Evolutionary conservation across 2,329 filamentous ascomycete species (phyloP).

Genomic region (Nemania sp.): DNA sequence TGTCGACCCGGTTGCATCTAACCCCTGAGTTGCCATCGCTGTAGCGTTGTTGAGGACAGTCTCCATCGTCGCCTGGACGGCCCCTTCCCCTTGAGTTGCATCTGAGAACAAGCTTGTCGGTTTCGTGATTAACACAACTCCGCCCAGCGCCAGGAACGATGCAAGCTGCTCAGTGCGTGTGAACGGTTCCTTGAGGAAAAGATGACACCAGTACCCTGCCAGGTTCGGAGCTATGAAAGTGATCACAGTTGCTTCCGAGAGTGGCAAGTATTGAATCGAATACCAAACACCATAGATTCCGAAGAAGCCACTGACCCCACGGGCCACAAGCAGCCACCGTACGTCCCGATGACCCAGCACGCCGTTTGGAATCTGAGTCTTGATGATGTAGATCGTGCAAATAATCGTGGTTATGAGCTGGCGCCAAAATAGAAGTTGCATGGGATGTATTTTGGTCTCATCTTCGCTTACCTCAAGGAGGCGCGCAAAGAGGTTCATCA

Average conservation of each 20-base stretch:
- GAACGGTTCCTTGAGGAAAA: conserved; percentile 76
- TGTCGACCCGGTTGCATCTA: conserved; percentile 39
- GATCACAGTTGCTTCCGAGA: conserved; percentile 87
- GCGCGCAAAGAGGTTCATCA: conserved; percentile 84
- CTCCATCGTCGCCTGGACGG: conserved; percentile 25
- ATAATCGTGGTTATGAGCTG: conserved; percentile 74
- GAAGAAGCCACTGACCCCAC: conserved; percentile 73
- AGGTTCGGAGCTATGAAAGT: conserved; percentile 83
- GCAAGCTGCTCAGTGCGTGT: conserved; percentile 77
- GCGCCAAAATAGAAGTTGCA: conserved; percentile 80
- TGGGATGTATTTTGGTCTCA: conserved; percentile 68
- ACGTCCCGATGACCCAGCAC: conserved; percentile 71
- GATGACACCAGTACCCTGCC: conserved; percentile 77
- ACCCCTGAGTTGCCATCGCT: conserved; percentile 6
- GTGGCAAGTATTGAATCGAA: conserved; percentile 50
- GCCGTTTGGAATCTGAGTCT: conserved; percentile 45
- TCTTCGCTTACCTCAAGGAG: conserved; percentile 63
- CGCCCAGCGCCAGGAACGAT: conserved; percentile 72
- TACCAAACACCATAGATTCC: conserved; percentile 78
- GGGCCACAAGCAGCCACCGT: conserved; percentile 63
- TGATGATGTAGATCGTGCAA: conserved; percentile 75
- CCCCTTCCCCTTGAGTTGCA: conserved; percentile 1
- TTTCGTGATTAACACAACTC: conserved; percentile 81
- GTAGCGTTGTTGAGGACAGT: conserved; percentile 19
- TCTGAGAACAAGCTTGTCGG: conserved; percentile 53